Base-by-base conservation (phyloP, 1,139 yeast genomes). In the Blastobotrys elegans region DNA sequence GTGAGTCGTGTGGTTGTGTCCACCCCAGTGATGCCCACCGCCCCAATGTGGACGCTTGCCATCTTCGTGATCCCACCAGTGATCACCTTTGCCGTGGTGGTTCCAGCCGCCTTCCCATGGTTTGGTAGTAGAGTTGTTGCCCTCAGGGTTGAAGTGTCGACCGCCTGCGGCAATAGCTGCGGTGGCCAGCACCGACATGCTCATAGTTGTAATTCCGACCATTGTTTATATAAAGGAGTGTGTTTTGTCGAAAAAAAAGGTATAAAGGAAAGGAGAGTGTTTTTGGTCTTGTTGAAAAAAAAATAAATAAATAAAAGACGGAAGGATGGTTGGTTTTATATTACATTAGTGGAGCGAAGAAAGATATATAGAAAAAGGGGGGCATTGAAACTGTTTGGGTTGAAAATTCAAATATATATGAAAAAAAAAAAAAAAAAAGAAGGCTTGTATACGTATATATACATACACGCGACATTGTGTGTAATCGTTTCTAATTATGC, bases 141-240 rank as follows among this genome's bases (percentile, higher is more conserved):
- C 33, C 10, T 26, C n/a, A 17, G 22, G 18, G 26, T 34, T 34
- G 5, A 34, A 34, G 3, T n/a, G n/a, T n/a, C n/a, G n/a, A n/a
- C 38, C 38, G 34, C 27, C 24, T n/a, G 17, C 34, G 24, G 45
- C 39, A 18, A 29, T 14, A 2, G 33, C 45, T 16, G 39, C 27
- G 45, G 45, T 42, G 40, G 40, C 45, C 45, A 34, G 40, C 39
- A 42, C 45, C 45, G 45, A 24, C 18, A 34, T 17, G 26, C 32
- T 21, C 10, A 40, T 21, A 14, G 16, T 11, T 13, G 16, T 35
- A 20, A 34, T 26, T 18, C 39, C 45, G 32, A 42, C 45, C 45
- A 42, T 42, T 11, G 2, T 42, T 10, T n/a, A 8, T 18, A 31
- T 16, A 24, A 42, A 33, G 7, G 29, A 40, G 22, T 27, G 34